Conservation (phyloP, 2,329 filamentous ascomycete species). For the Aspergillus fumigatiaffinis region DNA sequence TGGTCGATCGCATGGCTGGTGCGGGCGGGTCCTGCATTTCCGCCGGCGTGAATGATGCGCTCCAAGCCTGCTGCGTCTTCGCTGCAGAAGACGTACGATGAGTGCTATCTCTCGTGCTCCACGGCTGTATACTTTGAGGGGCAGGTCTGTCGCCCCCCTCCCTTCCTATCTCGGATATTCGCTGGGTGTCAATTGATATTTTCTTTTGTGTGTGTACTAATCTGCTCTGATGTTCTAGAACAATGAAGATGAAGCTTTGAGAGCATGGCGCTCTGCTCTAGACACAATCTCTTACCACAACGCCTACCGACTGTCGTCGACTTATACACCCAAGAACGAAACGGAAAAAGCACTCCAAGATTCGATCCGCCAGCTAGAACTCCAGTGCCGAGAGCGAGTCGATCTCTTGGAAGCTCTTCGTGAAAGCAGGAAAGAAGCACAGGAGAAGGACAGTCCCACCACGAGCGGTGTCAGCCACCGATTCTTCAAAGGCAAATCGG, state of each 20-base stretch:
- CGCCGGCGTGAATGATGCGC: conserved; percentile 44
- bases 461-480: conserved; percentile 23
- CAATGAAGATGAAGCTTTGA: conserved; percentile 84
- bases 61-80: conserved; percentile 59
- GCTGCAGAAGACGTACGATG: conserved; percentile 96
- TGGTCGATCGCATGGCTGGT: conserved; percentile 19
- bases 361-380: conserved; percentile 75
- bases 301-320: conserved; percentile 66
- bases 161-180: neutral
- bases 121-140: conserved; percentile 95
- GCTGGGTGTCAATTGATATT: neutral
- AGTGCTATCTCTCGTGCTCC: conserved; percentile 90
- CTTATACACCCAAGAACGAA: conserved; percentile 68
- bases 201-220: neutral
- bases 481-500: conserved; percentile 25
- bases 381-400: conserved; percentile 90
- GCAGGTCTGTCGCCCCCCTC: conserved; percentile 56
- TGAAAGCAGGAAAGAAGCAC: conserved; percentile 56
- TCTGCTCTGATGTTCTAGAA: conserved; percentile 53
- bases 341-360: conserved; percentile 80
- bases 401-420: conserved; percentile 80
- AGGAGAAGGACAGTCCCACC: conserved; percentile 30
- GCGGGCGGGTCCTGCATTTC: conserved; percentile 21
- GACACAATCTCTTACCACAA: conserved; percentile 86
- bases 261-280: conserved; percentile 84